phyloP scores from a whole-genome alignment of 2,329 filamentous ascomycete species.

The Hortaea werneckii region DNA sequence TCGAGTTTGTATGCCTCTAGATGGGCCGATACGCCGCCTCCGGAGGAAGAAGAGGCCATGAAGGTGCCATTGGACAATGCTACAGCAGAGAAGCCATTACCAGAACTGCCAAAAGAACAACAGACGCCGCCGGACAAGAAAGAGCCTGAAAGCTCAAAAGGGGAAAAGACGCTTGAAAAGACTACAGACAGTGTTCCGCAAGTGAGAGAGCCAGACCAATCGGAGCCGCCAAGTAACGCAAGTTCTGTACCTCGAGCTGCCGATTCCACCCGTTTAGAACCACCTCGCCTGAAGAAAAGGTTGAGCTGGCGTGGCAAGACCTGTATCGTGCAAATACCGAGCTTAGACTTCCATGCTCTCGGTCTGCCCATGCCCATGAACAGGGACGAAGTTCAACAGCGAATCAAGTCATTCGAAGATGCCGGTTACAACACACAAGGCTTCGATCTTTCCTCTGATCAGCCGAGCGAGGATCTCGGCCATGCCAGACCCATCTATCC shows the following conservation, averaged over 20 bases:
- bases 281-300: conserved; percentile 34
- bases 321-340: conserved; percentile 36
- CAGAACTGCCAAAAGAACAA: background rate
- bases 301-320: conserved; percentile 37
- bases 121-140: background rate
- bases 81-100: background rate
- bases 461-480: conserved; percentile 8
- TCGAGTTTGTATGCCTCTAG: conserved; percentile 19
- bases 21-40: conserved; percentile 7
- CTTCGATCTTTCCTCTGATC: conserved; percentile 50
- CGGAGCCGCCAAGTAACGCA: background rate
- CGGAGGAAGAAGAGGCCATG: conserved; percentile 1
- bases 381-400: conserved; percentile 47
- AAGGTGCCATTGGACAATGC: background rate
- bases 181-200: background rate
- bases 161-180: background rate
- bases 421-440: conserved; percentile 59
- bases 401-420: conserved; percentile 57
- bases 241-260: conserved; percentile 1
- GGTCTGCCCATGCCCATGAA: conserved; percentile 35
- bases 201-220: background rate
- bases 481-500: conserved; percentile 65
- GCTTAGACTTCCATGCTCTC: conserved; percentile 31
- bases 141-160: background rate
- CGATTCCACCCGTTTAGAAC: conserved; percentile 9